These are phyloP conservation scores for Verticillium zaregamsianum DNA, from an alignment of 2,329 filamentous ascomycete species.

Conservation along the genomic window DNA sequence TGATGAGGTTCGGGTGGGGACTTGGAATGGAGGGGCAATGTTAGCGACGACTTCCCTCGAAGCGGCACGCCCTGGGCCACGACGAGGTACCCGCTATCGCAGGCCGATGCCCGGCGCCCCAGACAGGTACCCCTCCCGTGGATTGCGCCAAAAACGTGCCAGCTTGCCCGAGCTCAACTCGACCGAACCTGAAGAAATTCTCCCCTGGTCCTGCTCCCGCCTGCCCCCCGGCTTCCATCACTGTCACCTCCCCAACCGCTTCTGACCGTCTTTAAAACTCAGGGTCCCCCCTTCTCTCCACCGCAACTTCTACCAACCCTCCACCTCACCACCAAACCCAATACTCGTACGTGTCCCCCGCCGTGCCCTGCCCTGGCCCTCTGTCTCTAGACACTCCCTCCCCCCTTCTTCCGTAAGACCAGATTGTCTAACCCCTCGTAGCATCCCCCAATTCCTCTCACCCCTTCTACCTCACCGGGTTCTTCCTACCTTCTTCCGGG, in stretches of 20 bases:
- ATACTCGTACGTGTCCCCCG: neutral
- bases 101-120: neutral
- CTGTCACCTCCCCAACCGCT: conserved; percentile 6
- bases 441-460: conserved; percentile 21
- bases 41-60: neutral
- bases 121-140: conserved; percentile 1
- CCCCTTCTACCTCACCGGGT: conserved; percentile 13
- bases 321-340: neutral
- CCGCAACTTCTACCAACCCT: conserved; percentile 12
- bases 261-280: conserved; percentile 11
- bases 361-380: conserved; percentile 1
- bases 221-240: conserved; percentile 2
- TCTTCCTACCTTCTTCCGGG: conserved; percentile 11
- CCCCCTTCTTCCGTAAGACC: conserved; percentile 4
- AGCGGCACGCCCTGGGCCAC: neutral
- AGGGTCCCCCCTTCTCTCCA: conserved; percentile 7
- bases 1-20: neutral
- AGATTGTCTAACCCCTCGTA: conserved; percentile 7
- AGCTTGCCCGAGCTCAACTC: neutral
- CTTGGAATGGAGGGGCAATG: neutral
- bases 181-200: conserved; percentile 1
- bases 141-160: conserved; percentile 1
- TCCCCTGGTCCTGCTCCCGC: neutral
- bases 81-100: neutral
- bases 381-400: too few species aligned